These are phyloP conservation scores for Ilyonectria robusta DNA, from an alignment of 2,329 filamentous ascomycete genomes.

Conservation along the genomic window DNA sequence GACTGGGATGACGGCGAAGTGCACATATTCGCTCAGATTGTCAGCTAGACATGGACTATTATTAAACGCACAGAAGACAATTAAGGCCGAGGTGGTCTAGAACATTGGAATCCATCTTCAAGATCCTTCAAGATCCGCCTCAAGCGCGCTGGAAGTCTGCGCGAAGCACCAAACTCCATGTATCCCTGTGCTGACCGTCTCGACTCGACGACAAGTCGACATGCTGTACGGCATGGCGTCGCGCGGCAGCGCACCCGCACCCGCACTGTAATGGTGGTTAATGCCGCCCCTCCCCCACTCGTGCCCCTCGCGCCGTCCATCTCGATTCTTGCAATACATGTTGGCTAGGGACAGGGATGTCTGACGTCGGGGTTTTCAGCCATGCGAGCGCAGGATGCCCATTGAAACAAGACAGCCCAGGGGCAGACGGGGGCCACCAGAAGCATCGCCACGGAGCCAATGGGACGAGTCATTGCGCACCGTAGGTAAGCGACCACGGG, in stretches of 20 bases:
- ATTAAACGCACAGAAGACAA: neutral
- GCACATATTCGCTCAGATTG: constrained; percentile 8
- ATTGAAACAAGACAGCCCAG: neutral
- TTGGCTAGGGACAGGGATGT: neutral
- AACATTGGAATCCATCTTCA: neutral
- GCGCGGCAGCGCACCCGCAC: constrained; percentile 3
- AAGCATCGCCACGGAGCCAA: constrained; percentile 5
- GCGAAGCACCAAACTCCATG: neutral
- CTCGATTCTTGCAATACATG: neutral
- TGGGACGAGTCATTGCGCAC: constrained; percentile 12
- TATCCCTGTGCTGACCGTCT: neutral
- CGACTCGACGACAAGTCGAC: neutral
- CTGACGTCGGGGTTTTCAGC: constrained; percentile 3
- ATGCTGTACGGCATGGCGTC: constrained; percentile 11
- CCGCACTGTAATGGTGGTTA: constrained; percentile 21
- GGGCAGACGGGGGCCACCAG: neutral
- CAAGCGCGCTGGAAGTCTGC: constrained; percentile 4
- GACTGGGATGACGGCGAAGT: constrained; percentile 2
- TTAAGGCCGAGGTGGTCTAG: constrained; percentile 7
- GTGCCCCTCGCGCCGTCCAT: neutral
- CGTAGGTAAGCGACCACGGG: constrained; percentile 13
- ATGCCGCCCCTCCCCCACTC: constrained; percentile 13
- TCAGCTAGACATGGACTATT: neutral
- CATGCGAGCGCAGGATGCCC: neutral
- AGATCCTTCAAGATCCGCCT: constrained; percentile 3